These are phyloP conservation scores for Dryas octopetala DNA, from an alignment of 306 rosid species.

Conservation along the genomic window DNA sequence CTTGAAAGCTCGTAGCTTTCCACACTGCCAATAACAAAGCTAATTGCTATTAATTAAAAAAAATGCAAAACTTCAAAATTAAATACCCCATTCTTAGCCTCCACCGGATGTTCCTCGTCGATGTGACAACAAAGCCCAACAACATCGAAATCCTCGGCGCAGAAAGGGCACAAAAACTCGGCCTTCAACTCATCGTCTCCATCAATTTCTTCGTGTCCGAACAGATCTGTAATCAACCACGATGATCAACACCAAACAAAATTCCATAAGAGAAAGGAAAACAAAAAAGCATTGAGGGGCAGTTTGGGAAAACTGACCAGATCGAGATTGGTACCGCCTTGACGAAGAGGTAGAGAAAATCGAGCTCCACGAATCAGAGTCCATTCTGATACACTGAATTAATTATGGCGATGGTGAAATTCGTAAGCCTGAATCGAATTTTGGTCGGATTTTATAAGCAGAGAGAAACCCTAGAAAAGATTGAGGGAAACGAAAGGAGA, in stretches of 20 bases:
- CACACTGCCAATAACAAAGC: neutral
- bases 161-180: slow-evolving; percentile 74
- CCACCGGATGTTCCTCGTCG: slow-evolving; percentile 72
- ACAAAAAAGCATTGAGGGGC: neutral
- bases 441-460: neutral
- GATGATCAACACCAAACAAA: neutral
- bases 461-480: slow-evolving; percentile 38
- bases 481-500: neutral
- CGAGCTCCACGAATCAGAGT: slow-evolving; percentile 61
- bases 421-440: neutral
- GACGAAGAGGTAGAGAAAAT: slow-evolving; percentile 43
- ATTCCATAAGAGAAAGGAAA: no score
- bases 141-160: slow-evolving; percentile 72
- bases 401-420: neutral
- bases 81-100: slow-evolving; percentile 68
- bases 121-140: slow-evolving; percentile 87
- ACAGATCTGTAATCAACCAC: slow-evolving; percentile 51
- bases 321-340: slow-evolving; percentile 60
- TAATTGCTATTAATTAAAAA: neutral
- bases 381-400: slow-evolving; percentile 36
- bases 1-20: neutral
- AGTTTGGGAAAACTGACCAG: slow-evolving; percentile 38
- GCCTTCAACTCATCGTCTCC: slow-evolving; percentile 58
- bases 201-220: slow-evolving; percentile 46
- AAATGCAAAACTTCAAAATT: neutral